Conservation (phyloP, 2,329 filamentous ascomycete genomes). For the Alternaria hordeiaustralica region DNA sequence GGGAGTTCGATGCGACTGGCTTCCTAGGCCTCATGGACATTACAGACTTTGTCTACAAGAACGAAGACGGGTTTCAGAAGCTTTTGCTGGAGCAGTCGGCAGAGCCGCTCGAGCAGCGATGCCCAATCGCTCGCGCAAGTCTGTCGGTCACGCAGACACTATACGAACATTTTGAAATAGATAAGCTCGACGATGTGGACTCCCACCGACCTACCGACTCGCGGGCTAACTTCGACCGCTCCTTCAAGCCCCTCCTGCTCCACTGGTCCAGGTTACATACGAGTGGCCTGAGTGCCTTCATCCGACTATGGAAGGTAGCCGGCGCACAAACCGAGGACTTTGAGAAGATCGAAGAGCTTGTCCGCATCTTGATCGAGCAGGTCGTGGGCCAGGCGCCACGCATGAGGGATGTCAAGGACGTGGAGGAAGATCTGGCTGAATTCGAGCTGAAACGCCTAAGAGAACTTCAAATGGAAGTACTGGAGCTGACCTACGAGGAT, state of each 20-base stretch:
- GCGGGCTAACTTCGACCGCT: slow-evolving; percentile 78
- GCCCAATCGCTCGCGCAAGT: slow-evolving; percentile 86
- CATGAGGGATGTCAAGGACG: slow-evolving; percentile 81
- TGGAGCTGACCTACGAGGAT: slow-evolving; percentile 91
- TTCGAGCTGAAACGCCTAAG: slow-evolving; percentile 81
- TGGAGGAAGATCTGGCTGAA: slow-evolving; percentile 86
- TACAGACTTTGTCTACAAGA: slow-evolving; percentile 88
- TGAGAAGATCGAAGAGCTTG: slow-evolving; percentile 88
- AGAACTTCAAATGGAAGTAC: slow-evolving; percentile 89
- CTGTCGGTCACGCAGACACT: slow-evolving; percentile 85
- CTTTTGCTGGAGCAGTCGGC: slow-evolving; percentile 86
- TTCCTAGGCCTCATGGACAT: slow-evolving; percentile 98
- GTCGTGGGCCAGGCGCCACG: slow-evolving; percentile 83
- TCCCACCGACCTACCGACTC: slow-evolving; percentile 78
- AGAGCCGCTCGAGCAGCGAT: slow-evolving; percentile 73
- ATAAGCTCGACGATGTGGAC: slow-evolving; percentile 81
- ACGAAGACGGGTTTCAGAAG: slow-evolving; percentile 93
- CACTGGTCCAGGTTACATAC: slow-evolving; percentile 94
- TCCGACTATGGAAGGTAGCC: slow-evolving; percentile 90
- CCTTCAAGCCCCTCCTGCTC: slow-evolving; percentile 85
- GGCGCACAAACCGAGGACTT: slow-evolving; percentile 87
- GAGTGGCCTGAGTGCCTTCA: slow-evolving; percentile 83
- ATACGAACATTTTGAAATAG: slow-evolving; percentile 95
- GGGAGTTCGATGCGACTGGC: slow-evolving; percentile 84
- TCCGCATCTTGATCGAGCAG: slow-evolving; percentile 88